Percentiles rank a stretch among this genome's conserved stretches.
Conservation (phyloP, 2,329 filamentous ascomycete species). For the Didymella sp. region DNA sequence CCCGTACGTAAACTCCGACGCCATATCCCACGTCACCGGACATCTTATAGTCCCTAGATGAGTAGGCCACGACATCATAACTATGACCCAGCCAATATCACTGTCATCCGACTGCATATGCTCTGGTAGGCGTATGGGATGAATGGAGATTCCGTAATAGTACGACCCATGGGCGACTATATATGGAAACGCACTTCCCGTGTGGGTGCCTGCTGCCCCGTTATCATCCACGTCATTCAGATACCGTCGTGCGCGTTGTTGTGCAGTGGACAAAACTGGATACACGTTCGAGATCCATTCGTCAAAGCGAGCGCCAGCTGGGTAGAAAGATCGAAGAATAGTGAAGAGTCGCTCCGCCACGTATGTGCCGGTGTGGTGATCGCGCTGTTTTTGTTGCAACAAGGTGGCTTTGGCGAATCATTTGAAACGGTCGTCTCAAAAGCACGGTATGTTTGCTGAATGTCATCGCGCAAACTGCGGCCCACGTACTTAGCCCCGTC, state of each 20-base stretch:
- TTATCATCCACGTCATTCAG: neutral
- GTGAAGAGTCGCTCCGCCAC: neutral
- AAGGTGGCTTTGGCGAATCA: neutral
- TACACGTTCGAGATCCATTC: neutral
- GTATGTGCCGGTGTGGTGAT: neutral
- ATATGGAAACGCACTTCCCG: neutral
- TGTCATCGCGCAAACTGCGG: neutral
- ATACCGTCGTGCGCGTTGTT: neutral
- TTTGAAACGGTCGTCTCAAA: neutral
- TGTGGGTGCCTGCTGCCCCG: neutral
- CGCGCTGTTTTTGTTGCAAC: neutral
- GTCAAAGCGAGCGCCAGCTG: neutral
- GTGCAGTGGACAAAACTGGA: neutral
- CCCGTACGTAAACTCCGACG: neutral
- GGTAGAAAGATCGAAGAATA: neutral
- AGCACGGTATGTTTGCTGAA: neutral
- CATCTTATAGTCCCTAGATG: neutral
- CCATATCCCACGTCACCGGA: neutral
- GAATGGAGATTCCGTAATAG: neutral
- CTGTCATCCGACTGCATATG: neutral
- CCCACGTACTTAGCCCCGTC: neutral
- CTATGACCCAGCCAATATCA: neutral
- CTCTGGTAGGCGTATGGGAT: neutral
- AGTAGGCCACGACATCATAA: neutral
- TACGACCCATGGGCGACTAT: neutral